Conservation (phyloP, 1,284 basidiomycete genomes). For the Papiliotrema nemorosa region DNA sequence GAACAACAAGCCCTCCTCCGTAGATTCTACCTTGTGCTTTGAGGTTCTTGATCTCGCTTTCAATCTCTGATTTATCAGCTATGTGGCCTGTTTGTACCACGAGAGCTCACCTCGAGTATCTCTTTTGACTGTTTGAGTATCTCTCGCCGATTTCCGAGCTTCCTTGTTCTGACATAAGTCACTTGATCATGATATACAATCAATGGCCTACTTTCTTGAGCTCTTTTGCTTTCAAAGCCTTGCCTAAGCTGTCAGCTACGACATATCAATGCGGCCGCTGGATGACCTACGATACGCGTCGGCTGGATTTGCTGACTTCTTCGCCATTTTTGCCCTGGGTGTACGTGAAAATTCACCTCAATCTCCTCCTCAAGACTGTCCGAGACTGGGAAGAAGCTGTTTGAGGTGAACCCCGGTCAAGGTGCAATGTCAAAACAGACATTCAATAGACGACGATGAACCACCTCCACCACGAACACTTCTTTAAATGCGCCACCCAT, state of each 20-base stretch:
- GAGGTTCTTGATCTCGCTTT: slow-evolving; percentile 40
- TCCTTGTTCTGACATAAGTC: slow-evolving; percentile 67
- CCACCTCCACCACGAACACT: background rate
- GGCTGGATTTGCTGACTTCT: slow-evolving; percentile 77
- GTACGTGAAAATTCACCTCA: too few relatives aligned
- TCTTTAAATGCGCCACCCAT: background rate
- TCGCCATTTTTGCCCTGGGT: slow-evolving; percentile 64
- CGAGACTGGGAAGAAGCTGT: background rate
- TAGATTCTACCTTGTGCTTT: slow-evolving; percentile 22
- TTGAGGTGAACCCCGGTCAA: too few relatives aligned
- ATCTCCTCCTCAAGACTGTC: too few relatives aligned
- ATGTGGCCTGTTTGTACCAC: background rate
- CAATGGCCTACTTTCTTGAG: slow-evolving; percentile 69
- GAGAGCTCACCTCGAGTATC: slow-evolving; percentile 66
- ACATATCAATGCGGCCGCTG: slow-evolving; percentile 7
- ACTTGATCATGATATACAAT: slow-evolving; percentile 19
- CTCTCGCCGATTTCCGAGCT: slow-evolving; percentile 68
- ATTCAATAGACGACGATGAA: background rate
- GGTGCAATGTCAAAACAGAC: too few relatives aligned
- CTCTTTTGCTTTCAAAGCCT: slow-evolving; percentile 81
- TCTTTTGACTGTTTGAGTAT: slow-evolving; percentile 79
- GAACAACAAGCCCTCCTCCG: background rate
- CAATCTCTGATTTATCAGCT: slow-evolving; percentile 35
- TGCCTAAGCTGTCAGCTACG: slow-evolving; percentile 45
- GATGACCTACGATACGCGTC: slow-evolving; percentile 72